Conservation (phyloP, 1,284 basidiomycete genomes). For the Cutaneotrichosporon dermatis region DNA sequence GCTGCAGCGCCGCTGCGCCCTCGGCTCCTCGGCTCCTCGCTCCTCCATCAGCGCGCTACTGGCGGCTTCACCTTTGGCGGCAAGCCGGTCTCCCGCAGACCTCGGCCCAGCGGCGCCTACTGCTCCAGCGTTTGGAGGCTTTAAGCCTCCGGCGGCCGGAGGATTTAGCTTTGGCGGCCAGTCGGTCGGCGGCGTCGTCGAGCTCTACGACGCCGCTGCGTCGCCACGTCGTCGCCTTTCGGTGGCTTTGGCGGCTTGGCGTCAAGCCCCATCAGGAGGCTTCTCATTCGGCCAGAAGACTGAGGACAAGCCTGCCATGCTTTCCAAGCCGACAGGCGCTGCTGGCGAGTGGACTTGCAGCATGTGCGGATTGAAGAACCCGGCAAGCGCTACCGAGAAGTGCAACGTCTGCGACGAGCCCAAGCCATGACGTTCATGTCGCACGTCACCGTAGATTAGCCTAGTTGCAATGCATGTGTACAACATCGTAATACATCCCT, state of each 20-base stretch:
- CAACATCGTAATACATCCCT: no score
- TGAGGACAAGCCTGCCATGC: neutral
- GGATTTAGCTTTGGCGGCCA: slow-evolving; percentile 14
- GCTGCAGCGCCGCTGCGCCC: neutral
- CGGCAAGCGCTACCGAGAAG: neutral
- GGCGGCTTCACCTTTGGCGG: slow-evolving; percentile 6
- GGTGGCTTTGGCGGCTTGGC: neutral
- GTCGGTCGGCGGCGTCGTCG: neutral
- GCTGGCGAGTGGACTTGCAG: slow-evolving; percentile 25
- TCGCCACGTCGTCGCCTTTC: no score
- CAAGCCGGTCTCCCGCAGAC: slow-evolving; percentile 3
- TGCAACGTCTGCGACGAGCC: slow-evolving; percentile 20
- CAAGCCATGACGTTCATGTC: slow-evolving; percentile 16
- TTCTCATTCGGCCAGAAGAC: slow-evolving; percentile 9
- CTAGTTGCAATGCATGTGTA: no score
- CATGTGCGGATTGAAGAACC: neutral
- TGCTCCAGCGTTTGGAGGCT: neutral
- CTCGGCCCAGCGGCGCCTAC: neutral
- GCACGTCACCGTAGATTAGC: no score
- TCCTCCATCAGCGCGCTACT: neutral
- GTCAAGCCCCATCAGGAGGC: slow-evolving; percentile 8
- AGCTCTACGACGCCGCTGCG: neutral
- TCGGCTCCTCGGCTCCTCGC: neutral
- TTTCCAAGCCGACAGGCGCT: slow-evolving; percentile 9
- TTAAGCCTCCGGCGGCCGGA: neutral